Percentiles rank a stretch among this genome's conserved stretches.
These are phyloP conservation scores for Tanozyma kutaoensis DNA, from an alignment of 805 yeast genomes.

Conservation along the genomic window DNA sequence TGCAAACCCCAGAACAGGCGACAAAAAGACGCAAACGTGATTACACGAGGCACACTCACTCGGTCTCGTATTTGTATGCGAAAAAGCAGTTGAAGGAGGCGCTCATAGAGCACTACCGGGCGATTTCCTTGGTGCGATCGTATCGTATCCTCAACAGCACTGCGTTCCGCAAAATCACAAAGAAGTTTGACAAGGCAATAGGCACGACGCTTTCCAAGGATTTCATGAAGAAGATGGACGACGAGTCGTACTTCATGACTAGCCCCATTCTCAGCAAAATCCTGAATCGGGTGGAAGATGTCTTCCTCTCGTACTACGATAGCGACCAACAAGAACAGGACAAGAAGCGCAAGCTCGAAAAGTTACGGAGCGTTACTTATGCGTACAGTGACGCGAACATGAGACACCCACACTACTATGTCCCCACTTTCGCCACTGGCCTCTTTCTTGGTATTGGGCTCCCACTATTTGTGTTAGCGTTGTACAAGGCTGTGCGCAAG, in stretches of 20 bases:
- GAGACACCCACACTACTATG: slow-evolving; percentile 19
- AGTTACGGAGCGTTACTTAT: slow-evolving; percentile 34
- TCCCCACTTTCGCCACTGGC: slow-evolving; percentile 49
- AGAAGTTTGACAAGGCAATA: slow-evolving; percentile 77
- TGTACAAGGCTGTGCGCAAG: slow-evolving; percentile 36
- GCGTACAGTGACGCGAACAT: slow-evolving; percentile 18
- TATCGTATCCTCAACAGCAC: slow-evolving; percentile 71
- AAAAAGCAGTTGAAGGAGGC: slow-evolving; percentile 58
- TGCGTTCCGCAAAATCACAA: slow-evolving; percentile 78
- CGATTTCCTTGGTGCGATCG: slow-evolving; percentile 55
- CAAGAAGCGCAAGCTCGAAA: slow-evolving; percentile 59
- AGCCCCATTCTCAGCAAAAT: slow-evolving; percentile 59
- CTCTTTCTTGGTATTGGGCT: slow-evolving; percentile 54
- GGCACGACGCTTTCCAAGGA: slow-evolving; percentile 24
- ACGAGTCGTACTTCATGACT: slow-evolving; percentile 37
- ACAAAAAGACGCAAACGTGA: slow-evolving; percentile 7
- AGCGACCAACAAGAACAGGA: slow-evolving; percentile 26
- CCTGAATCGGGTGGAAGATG: slow-evolving; percentile 48
- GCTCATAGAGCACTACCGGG: slow-evolving; percentile 57
- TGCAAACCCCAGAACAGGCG: slow-evolving; percentile 8
- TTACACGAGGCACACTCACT: too few relatives aligned
- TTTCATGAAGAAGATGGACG: slow-evolving; percentile 47
- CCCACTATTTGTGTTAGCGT: slow-evolving; percentile 52
- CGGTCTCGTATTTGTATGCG: slow-evolving; percentile 50
- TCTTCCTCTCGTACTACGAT: slow-evolving; percentile 55